These are phyloP conservation scores for Gelatoporia subvermispora DNA, from an alignment of 768 basidiomycete species.

Conservation along the genomic window DNA sequence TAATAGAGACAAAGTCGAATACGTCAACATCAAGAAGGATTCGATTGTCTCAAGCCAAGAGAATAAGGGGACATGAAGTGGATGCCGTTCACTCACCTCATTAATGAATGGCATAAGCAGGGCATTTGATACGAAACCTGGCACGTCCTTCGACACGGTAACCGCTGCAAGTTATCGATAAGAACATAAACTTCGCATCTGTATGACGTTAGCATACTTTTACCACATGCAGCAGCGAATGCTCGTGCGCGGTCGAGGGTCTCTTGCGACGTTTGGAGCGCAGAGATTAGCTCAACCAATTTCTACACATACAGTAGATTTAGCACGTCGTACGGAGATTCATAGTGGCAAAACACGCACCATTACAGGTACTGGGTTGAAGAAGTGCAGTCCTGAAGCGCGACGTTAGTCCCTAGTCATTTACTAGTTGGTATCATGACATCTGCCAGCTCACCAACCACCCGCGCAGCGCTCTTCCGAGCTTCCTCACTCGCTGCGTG, in stretches of 20 bases:
- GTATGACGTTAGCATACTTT: constrained; percentile 44
- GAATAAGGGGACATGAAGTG: background rate
- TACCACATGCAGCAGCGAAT: constrained; percentile 87
- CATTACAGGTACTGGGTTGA: constrained; percentile 97
- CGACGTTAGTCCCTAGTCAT: background rate
- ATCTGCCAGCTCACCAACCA: constrained; percentile 62
- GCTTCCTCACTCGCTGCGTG: constrained; percentile 60
- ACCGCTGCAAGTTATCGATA: constrained; percentile 55
- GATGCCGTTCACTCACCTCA: constrained; percentile 47
- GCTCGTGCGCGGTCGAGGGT: constrained; percentile 71
- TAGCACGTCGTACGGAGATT: too few relatives aligned
- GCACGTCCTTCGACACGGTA: constrained; percentile 85
- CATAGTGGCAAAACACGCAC: constrained; percentile 33
- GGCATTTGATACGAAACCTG: constrained; percentile 93
- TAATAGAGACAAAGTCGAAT: constrained; percentile 20
- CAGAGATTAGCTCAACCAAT: constrained; percentile 93
- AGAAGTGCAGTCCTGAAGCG: constrained; percentile 77
- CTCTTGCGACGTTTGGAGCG: constrained; percentile 79
- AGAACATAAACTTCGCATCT: background rate
- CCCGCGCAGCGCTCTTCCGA: constrained; percentile 60
- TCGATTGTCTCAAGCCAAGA: background rate
- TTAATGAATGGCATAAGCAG: constrained; percentile 97
- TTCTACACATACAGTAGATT: constrained; percentile 36
- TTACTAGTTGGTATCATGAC: background rate
- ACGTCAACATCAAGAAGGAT: background rate